Conservation (phyloP, 2,329 filamentous ascomycete genomes). For the Stagonosporopsis cucurbitacearum region DNA sequence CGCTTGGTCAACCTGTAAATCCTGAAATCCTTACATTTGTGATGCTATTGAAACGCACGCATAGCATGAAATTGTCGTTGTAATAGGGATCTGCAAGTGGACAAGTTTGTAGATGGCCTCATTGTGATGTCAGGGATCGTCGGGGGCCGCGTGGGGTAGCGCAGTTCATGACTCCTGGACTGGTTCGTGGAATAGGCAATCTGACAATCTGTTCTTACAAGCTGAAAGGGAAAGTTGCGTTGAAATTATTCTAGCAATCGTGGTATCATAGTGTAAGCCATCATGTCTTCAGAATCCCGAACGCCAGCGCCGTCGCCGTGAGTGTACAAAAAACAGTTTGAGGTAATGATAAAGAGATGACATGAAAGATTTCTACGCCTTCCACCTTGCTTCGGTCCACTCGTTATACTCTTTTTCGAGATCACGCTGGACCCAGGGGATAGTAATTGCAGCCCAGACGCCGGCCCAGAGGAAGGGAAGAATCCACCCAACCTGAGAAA, state of each 20-base stretch:
- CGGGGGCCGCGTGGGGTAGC: background rate
- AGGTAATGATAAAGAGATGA: slow-evolving; percentile 10
- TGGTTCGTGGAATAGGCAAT: no score
- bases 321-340: slow-evolving; percentile 1
- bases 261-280: slow-evolving; percentile 10
- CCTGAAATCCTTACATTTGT: background rate
- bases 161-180: background rate
- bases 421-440: slow-evolving; percentile 52
- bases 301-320: slow-evolving; percentile 16
- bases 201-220: background rate
- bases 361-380: slow-evolving; percentile 32
- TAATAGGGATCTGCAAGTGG: slow-evolving; percentile 9
- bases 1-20: background rate
- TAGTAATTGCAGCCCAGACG: slow-evolving; percentile 55
- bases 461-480: slow-evolving; percentile 59
- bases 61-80: background rate
- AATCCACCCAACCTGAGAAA: slow-evolving; percentile 54
- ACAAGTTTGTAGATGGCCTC: background rate
- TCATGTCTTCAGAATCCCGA: background rate
- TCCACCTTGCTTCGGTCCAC: slow-evolving; percentile 48
- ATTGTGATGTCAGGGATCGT: slow-evolving; percentile 19
- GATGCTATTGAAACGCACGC: background rate
- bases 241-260: slow-evolving; percentile 11
- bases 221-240: background rate
- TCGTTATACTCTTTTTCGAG: slow-evolving; percentile 44